Evolutionary conservation across 345 rosid species (phyloP).

Genomic region (Erodium maritimum): DNA sequence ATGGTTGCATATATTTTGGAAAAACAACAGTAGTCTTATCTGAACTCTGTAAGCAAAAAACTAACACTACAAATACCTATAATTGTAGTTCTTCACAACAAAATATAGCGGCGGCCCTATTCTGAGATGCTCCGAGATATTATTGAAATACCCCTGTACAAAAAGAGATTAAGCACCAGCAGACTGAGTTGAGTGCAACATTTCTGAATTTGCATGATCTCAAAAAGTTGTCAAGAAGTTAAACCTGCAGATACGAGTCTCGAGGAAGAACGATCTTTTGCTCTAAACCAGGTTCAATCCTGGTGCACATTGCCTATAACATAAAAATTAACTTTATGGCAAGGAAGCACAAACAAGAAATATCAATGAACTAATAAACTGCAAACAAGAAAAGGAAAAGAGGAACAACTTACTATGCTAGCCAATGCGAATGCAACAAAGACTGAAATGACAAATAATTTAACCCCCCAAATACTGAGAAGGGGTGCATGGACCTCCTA

Average conservation of each 20-base stretch:
- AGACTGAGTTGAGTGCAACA: not conserved
- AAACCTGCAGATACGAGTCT: constrained; percentile 97
- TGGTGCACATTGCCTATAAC: constrained; percentile 66
- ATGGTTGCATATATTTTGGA: too few species aligned
- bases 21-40: too few species aligned
- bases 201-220: constrained; percentile 3
- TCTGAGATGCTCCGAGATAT: constrained; percentile 67
- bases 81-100: constrained; percentile 84
- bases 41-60: not conserved
- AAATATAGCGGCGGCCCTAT: constrained; percentile 93
- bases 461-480: constrained; percentile 74
- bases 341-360: not conserved
- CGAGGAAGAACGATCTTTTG: constrained; percentile 92
- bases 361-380: constrained; percentile 1
- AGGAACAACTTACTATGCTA: constrained; percentile 55
- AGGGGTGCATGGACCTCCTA: constrained; percentile 86
- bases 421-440: constrained; percentile 72
- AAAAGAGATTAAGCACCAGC: constrained; percentile 11
- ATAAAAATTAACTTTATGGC: constrained; percentile 3
- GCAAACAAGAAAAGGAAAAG: not conserved
- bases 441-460: constrained; percentile 53
- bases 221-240: constrained; percentile 6
- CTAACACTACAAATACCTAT: constrained; percentile 41
- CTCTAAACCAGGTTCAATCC: constrained; percentile 90
- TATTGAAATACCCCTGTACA: constrained; percentile 76